Percentiles rank a stretch among this genome's conserved stretches.
Conservation (phyloP, 169 alveolate species). For the Toxoplasma gondii region DNA sequence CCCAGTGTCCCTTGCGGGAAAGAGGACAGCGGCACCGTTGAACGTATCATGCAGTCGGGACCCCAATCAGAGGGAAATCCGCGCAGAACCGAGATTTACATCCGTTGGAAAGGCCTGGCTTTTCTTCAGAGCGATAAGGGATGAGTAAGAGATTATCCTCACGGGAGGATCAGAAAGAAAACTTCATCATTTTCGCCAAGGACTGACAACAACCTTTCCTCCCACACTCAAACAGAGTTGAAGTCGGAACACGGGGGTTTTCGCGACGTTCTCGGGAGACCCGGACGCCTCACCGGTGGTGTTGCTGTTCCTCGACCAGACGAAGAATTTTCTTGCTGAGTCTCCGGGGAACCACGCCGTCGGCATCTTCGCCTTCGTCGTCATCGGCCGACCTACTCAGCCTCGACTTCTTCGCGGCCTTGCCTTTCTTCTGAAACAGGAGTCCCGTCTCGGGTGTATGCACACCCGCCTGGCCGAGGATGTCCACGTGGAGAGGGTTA, state of each 20-base stretch:
- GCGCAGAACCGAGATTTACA: too few relatives aligned
- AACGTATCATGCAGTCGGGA: too few relatives aligned
- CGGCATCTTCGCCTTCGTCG: conserved; percentile 8
- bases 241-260: background rate
- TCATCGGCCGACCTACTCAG: background rate
- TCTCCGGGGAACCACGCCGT: conserved; percentile 37
- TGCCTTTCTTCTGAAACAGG: background rate
- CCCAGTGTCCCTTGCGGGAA: too few relatives aligned
- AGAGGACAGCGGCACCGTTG: too few relatives aligned
- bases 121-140: background rate
- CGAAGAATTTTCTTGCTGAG: conserved; percentile 59
- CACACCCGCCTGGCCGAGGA: conserved; percentile 47
- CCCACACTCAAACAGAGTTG: background rate
- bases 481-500: conserved; percentile 59
- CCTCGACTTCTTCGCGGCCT: background rate
- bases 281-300: background rate
- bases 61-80: too few relatives aligned
- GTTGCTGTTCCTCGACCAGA: conserved; percentile 62
- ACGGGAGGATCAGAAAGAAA: background rate
- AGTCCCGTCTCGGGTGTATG: conserved; percentile 34
- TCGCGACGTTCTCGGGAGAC: background rate
- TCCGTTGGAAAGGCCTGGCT: background rate
- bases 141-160: background rate
- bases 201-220: background rate
- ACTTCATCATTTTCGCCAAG: background rate